These are phyloP conservation scores for Cladobotryum mycophilum DNA, from an alignment of 2,329 filamentous ascomycete genomes.

Conservation along the genomic window DNA sequence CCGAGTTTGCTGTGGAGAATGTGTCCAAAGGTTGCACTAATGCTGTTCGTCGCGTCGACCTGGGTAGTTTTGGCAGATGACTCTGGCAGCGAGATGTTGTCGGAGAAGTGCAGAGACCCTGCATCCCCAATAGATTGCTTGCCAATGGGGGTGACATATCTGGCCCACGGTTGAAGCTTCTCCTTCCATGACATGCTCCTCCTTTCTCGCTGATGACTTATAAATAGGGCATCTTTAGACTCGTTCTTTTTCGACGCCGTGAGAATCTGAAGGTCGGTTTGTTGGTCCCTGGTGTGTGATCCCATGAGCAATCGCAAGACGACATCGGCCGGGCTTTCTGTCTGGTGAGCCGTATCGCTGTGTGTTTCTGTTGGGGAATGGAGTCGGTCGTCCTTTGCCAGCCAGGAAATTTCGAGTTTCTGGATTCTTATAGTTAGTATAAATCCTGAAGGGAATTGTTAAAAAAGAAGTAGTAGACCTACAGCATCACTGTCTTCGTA, in stretches of 20 bases:
- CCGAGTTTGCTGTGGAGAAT: slow-evolving; percentile 34
- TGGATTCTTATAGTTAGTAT: slow-evolving; percentile 8
- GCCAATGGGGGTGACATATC: slow-evolving; percentile 20
- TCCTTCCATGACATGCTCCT: slow-evolving; percentile 31
- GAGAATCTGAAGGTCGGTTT: slow-evolving; percentile 17
- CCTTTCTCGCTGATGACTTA: slow-evolving; percentile 24
- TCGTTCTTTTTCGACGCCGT: slow-evolving; percentile 6
- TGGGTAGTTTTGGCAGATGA: neutral
- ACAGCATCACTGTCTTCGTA: slow-evolving; percentile 17
- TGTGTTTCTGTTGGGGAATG: neutral
- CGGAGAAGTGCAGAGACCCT: neutral
- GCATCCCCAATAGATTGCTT: neutral
- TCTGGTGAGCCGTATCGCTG: slow-evolving; percentile 7
- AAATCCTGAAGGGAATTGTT: too few species aligned
- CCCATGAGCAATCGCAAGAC: slow-evolving; percentile 40
- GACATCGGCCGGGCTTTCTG: slow-evolving; percentile 38
- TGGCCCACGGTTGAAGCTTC: slow-evolving; percentile 26
- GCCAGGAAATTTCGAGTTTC: slow-evolving; percentile 37
- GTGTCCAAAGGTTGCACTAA: slow-evolving; percentile 45
- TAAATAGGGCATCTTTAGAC: slow-evolving; percentile 11
- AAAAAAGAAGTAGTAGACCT: slow-evolving; percentile 7
- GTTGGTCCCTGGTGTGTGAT: slow-evolving; percentile 1
- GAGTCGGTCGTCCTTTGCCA: slow-evolving; percentile 22
- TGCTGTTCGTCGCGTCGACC: slow-evolving; percentile 13
- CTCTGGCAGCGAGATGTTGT: neutral